phyloP scores from a whole-genome alignment of 2,329 filamentous ascomycete genomes.

The Penicillium sp. region DNA sequence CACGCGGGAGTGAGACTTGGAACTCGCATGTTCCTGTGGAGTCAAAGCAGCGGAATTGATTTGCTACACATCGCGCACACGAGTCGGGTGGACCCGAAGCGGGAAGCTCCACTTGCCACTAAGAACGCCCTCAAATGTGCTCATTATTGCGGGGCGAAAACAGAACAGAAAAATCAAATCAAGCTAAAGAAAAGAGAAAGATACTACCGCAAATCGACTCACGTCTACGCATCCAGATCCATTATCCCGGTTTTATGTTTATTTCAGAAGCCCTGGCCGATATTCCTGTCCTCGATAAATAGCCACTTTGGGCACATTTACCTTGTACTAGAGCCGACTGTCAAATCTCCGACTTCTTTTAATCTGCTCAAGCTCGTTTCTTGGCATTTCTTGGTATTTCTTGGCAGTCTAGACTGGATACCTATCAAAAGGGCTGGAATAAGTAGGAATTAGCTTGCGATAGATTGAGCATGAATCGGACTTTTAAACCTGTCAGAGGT shows the following conservation, averaged over 20 bases:
- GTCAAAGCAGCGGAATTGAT: not conserved
- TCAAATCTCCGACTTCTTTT: not conserved
- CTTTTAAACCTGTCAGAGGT: not conserved
- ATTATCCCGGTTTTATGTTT: not conserved
- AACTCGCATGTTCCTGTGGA: not conserved
- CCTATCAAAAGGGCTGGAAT: not conserved
- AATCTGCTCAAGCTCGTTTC: not conserved
- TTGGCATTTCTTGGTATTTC: not conserved
- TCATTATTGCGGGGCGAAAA: conserved; percentile 6
- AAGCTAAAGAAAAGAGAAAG: not conserved
- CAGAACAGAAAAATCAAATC: not conserved
- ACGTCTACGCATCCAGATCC: not conserved
- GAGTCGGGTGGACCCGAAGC: conserved; percentile 1
- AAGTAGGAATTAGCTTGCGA: conserved; percentile 1
- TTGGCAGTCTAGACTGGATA: not conserved
- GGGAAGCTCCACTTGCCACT: conserved; percentile 9
- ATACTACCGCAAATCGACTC: not conserved
- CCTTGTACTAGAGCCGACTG: not conserved
- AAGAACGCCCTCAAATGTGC: conserved; percentile 19
- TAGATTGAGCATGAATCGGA: conserved; percentile 1
- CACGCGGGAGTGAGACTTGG: not conserved
- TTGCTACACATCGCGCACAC: not conserved
- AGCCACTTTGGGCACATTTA: not conserved
- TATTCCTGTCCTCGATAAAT: not conserved
- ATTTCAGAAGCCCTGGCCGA: not conserved